phyloP scores from a whole-genome alignment of 164 flowering plant species.

The Piper betle region DNA sequence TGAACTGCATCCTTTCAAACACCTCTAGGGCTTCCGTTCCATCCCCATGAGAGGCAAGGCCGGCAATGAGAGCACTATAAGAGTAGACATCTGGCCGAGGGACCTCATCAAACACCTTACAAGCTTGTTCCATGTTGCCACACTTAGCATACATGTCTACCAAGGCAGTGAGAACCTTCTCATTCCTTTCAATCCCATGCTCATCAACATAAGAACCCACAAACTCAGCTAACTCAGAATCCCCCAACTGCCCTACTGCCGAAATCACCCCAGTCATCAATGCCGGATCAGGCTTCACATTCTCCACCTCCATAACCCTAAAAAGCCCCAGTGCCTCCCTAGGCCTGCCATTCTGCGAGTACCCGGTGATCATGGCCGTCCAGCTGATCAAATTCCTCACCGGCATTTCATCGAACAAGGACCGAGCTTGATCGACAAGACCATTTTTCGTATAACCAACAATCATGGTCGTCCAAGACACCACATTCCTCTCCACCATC shows the following conservation, averaged over 20 bases:
- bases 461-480: constrained; percentile 12
- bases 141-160: constrained; percentile 32
- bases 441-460: constrained; percentile 11
- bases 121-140: constrained; percentile 27
- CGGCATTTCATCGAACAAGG: constrained; percentile 10
- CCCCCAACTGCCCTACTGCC: constrained; percentile 20
- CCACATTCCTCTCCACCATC: constrained; percentile 12
- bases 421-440: constrained; percentile 5
- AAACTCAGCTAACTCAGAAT: constrained; percentile 18
- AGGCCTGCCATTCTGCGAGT: constrained; percentile 22
- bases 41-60: constrained; percentile 32
- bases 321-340: constrained; percentile 20
- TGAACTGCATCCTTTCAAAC: constrained; percentile 15
- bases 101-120: constrained; percentile 17
- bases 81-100: constrained; percentile 17
- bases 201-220: constrained; percentile 14
- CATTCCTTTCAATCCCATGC: constrained; percentile 21
- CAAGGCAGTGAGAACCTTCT: constrained; percentile 21
- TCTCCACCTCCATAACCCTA: constrained; percentile 8
- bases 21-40: constrained; percentile 19
- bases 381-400: constrained; percentile 21
- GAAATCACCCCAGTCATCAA: constrained; percentile 24
- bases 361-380: constrained; percentile 30
- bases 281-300: constrained; percentile 21
- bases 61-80: constrained; percentile 25